Evolutionary conservation across 1,284 basidiomycete species (phyloP).

Genomic region (Anthracocystis setariae): DNA sequence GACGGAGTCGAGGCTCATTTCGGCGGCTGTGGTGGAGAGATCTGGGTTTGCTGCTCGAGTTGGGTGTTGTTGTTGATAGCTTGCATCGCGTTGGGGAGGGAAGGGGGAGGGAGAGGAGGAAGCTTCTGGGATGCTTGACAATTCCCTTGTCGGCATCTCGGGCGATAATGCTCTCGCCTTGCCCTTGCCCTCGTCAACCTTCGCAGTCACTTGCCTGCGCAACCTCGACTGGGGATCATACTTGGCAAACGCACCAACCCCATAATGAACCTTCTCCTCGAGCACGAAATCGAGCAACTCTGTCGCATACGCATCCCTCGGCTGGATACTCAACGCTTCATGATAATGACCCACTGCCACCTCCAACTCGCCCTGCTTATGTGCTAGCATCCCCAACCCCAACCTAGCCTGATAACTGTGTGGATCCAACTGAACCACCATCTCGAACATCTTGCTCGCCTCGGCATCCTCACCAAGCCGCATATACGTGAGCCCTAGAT

Average conservation of each 20-base stretch:
- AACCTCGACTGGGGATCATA: conserved; percentile 19
- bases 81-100: background rate
- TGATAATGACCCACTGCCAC: conserved; percentile 62
- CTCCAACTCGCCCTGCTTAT: conserved; percentile 51
- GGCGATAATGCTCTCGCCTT: conserved; percentile 9
- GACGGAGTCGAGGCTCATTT: conserved; percentile 40
- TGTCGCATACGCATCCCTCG: conserved; percentile 49
- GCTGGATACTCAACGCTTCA: conserved; percentile 49
- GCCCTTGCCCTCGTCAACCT: background rate
- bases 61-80: background rate
- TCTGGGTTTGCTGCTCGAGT: conserved; percentile 2
- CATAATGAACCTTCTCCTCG: conserved; percentile 48
- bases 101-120: conserved; percentile 10
- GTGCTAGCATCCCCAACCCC: conserved; percentile 58
- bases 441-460: conserved; percentile 42
- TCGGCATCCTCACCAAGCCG: conserved; percentile 31
- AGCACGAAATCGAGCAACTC: conserved; percentile 54
- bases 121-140: background rate
- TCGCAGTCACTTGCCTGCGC: background rate
- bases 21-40: conserved; percentile 13
- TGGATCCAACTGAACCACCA: conserved; percentile 59
- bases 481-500: conserved; percentile 51
- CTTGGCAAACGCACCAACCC: conserved; percentile 15
- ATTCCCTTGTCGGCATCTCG: background rate
- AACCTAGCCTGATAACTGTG: conserved; percentile 53